Conservation (phyloP, 371 early-diverging fungal genomes). For the Mortierella sp. region DNA sequence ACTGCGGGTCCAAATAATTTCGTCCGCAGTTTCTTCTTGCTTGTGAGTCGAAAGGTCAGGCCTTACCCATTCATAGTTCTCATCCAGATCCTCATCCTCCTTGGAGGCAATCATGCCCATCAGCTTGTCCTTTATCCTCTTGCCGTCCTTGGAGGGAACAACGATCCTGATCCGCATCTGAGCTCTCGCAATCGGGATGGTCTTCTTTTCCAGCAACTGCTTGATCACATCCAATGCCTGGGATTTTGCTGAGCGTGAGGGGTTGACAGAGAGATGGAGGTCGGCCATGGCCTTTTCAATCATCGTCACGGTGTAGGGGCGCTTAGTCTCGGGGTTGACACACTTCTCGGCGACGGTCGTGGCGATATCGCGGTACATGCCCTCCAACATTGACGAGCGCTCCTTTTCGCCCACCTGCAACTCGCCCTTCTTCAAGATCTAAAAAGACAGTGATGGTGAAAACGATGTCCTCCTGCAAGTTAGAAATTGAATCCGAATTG, state of each 20-base stretch:
- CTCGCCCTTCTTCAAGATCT: conserved; percentile 96
- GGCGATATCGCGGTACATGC: conserved; percentile 91
- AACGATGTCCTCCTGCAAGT: too few relatives aligned
- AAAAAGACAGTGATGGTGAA: neutral
- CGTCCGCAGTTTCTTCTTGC: neutral
- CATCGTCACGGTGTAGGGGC: conserved; percentile 96
- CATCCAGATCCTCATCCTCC: conserved; percentile 91
- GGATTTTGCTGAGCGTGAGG: conserved; percentile 87
- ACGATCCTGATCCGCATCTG: conserved; percentile 91
- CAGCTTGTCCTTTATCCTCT: conserved; percentile 88
- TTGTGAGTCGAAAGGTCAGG: neutral
- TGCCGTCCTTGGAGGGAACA: conserved; percentile 87
- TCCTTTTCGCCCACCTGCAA: conserved; percentile 97
- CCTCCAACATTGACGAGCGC: conserved; percentile 86
- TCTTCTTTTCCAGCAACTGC: conserved; percentile 87
- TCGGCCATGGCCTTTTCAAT: conserved; percentile 97
- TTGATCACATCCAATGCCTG: conserved; percentile 95
- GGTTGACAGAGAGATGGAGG: conserved; percentile 90
- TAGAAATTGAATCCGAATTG: too few relatives aligned
- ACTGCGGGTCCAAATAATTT: conserved; percentile 17
- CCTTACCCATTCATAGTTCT: conserved; percentile 86
- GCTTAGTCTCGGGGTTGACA: conserved; percentile 94
- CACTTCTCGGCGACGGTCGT: conserved; percentile 94
- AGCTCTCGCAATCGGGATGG: conserved; percentile 93
- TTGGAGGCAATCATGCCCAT: conserved; percentile 74